Conservation (phyloP, 2,329 filamentous ascomycete species). For the Aphanocladium album region DNA sequence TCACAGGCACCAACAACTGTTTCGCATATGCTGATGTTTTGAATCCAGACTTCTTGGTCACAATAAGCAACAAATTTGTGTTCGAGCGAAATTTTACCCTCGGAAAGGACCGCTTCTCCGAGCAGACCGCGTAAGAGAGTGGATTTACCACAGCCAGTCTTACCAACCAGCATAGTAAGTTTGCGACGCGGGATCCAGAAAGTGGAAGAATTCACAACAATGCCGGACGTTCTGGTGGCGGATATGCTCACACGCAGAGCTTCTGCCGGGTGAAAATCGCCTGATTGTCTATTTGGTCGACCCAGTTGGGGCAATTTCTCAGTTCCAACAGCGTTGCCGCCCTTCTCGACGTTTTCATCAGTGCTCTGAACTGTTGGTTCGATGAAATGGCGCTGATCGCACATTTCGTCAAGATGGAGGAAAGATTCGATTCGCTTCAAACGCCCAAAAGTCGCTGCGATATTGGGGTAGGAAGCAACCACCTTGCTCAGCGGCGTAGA, state of each 20-base stretch:
- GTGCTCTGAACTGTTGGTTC: too few species aligned
- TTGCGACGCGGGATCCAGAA: not conserved
- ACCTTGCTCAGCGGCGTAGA: not conserved
- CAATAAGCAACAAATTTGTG: not conserved
- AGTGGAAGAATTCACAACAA: not conserved
- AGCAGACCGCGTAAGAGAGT: not conserved
- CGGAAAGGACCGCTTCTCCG: not conserved
- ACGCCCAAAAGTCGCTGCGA: not conserved
- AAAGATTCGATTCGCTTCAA: not conserved
- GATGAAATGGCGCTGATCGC: not conserved
- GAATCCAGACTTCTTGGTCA: not conserved
- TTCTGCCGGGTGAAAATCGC: not conserved
- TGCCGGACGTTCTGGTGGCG: not conserved
- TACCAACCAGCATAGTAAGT: not conserved
- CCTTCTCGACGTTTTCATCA: too few species aligned
- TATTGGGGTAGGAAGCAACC: not conserved
- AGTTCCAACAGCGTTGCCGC: not conserved
- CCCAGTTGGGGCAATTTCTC: not conserved
- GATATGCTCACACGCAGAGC: not conserved
- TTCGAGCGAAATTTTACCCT: not conserved
- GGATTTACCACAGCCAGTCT: not conserved
- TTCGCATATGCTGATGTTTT: not conserved
- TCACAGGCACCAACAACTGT: not conserved
- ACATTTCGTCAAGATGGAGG: not conserved
- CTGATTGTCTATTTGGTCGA: not conserved